Percentiles rank a stretch among this genome's conserved stretches.
phyloP scores from a whole-genome alignment of 345 rosid genomes.

The Populus euphratica region DNA sequence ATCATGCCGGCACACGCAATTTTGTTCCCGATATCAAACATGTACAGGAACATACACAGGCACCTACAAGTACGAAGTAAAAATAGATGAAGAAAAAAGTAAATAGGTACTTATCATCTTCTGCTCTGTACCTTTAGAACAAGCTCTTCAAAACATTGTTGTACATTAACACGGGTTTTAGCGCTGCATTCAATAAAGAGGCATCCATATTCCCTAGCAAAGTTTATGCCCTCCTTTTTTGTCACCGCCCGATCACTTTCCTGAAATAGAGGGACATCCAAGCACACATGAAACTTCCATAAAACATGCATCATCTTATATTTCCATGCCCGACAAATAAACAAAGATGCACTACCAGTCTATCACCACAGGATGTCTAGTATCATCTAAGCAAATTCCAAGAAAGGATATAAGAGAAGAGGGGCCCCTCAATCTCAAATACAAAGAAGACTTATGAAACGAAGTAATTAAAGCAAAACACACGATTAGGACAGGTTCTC shows the following conservation, averaged over 20 bases:
- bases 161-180: slow-evolving; percentile 81
- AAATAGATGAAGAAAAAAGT: neutral
- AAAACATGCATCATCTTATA: neutral
- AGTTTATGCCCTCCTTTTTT: slow-evolving; percentile 81
- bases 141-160: slow-evolving; percentile 96
- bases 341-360: neutral
- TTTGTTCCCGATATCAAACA: neutral
- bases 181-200: slow-evolving; percentile 95
- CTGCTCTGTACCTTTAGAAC: slow-evolving; percentile 65
- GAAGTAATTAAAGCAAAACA: too few relatives aligned
- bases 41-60: neutral
- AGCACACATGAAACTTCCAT: neutral
- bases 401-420: neutral
- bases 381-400: neutral
- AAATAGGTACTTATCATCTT: neutral
- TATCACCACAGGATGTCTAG: neutral
- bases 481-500: too few relatives aligned
- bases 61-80: neutral
- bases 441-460: too few relatives aligned
- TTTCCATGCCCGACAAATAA: neutral
- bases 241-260: slow-evolving; percentile 92
- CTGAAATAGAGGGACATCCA: slow-evolving; percentile 32
- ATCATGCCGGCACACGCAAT: neutral
- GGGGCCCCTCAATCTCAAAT: too few relatives aligned
- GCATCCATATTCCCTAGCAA: slow-evolving; percentile 88